Percentiles rank a stretch among this genome's conserved stretches.
phyloP scores from a whole-genome alignment of 768 basidiomycete species.

The Saitozyma podzolica region DNA sequence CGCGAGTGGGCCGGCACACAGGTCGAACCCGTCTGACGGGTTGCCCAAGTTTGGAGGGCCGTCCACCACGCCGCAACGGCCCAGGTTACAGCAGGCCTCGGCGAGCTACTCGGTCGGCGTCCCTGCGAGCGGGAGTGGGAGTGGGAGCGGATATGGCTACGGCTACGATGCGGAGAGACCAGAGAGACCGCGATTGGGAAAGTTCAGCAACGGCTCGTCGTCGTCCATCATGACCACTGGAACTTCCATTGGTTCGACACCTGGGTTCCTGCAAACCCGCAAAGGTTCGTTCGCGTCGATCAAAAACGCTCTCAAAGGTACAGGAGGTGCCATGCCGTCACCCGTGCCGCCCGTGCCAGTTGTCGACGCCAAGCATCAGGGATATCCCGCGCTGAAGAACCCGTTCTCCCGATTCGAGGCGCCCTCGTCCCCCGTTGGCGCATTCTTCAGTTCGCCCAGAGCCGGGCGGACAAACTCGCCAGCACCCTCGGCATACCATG shows the following conservation, averaged over 20 bases:
- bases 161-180: not conserved
- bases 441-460: slow-evolving; percentile 19
- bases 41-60: slow-evolving; percentile 11
- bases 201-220: slow-evolving; percentile 43
- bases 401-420: slow-evolving; percentile 41
- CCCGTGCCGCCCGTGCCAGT: slow-evolving; percentile 36
- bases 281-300: slow-evolving; percentile 42
- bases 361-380: slow-evolving; percentile 24
- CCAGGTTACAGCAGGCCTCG: slow-evolving; percentile 24
- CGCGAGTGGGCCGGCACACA: slow-evolving; percentile 4
- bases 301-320: slow-evolving; percentile 44
- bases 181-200: slow-evolving; percentile 26
- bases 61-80: slow-evolving; percentile 26
- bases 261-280: slow-evolving; percentile 29
- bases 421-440: slow-evolving; percentile 29
- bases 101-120: slow-evolving; percentile 30
- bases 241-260: slow-evolving; percentile 24
- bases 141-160: too few species aligned
- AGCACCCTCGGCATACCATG: slow-evolving; percentile 17
- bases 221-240: slow-evolving; percentile 32
- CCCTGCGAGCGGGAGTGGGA: too few species aligned
- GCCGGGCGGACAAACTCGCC: slow-evolving; percentile 21
- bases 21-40: slow-evolving; percentile 21
- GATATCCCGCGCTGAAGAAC: slow-evolving; percentile 47
- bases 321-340: slow-evolving; percentile 1